These are phyloP conservation scores for Eremothecium coryli DNA, from an alignment of 1,139 yeast species.

Conservation along the genomic window DNA sequence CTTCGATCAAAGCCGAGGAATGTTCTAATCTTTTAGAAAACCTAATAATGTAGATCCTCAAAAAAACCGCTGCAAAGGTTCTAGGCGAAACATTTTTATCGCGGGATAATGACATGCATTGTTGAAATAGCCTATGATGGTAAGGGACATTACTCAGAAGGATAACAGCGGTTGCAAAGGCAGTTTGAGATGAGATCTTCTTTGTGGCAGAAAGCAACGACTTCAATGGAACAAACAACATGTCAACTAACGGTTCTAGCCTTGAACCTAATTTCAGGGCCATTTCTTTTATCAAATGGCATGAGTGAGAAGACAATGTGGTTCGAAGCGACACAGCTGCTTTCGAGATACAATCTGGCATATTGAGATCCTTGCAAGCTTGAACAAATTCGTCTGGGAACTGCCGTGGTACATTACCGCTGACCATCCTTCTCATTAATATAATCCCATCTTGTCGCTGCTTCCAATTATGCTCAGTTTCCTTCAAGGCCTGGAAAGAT, in stretches of 20 bases:
- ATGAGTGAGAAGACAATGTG: constrained; percentile 65
- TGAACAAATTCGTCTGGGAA: constrained; percentile 38
- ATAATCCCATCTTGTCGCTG: constrained; percentile 55
- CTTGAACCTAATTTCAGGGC: constrained; percentile 41
- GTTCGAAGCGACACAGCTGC: constrained; percentile 72
- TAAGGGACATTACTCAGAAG: constrained; percentile 50
- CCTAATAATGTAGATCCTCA: constrained; percentile 51
- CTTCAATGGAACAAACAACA: constrained; percentile 47
- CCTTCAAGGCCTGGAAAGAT: constrained; percentile 58
- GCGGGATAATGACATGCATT: constrained; percentile 43
- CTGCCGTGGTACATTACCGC: constrained; percentile 45
- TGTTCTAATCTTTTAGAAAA: constrained; percentile 36
- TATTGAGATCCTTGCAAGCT: constrained; percentile 25
- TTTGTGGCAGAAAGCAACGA: constrained; percentile 69
- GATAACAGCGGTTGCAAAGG: constrained; percentile 57
- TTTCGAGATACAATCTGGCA: constrained; percentile 59
- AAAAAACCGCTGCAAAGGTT: constrained; percentile 60
- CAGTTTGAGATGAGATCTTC: constrained; percentile 66
- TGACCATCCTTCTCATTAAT: constrained; percentile 47
- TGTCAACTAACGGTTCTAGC: constrained; percentile 58
- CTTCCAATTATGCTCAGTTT: constrained; percentile 84
- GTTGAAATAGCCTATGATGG: constrained; percentile 44
- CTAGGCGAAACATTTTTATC: constrained; percentile 71
- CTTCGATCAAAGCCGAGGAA: constrained; percentile 41
- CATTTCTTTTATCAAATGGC: constrained; percentile 70